Conservation (phyloP, 2,329 filamentous ascomycete species). For the Rutstroemia sp. region DNA sequence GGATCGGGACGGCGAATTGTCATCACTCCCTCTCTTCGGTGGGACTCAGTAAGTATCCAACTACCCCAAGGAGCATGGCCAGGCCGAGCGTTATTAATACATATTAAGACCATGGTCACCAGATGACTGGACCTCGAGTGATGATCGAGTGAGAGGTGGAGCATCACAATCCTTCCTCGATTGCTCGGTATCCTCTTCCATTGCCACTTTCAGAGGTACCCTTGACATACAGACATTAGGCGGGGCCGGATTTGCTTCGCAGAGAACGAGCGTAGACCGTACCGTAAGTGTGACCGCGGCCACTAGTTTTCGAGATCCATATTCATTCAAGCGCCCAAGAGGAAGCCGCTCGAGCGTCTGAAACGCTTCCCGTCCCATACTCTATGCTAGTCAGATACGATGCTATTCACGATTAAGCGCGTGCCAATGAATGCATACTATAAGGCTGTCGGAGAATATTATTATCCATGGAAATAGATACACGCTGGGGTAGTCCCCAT, state of each 20-base stretch:
- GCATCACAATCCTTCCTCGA: constrained; percentile 49
- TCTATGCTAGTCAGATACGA: neutral
- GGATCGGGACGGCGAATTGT: neutral
- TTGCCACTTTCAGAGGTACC: constrained; percentile 54
- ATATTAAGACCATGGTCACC: constrained; percentile 48
- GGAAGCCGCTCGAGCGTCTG: too few species aligned
- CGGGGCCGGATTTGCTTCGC: constrained; percentile 76
- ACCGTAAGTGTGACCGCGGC: constrained; percentile 10
- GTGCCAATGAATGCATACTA: neutral
- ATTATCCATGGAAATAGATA: neutral
- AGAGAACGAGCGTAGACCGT: constrained; percentile 54
- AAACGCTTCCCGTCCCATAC: too few species aligned
- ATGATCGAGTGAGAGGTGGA: constrained; percentile 73
- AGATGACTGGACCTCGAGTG: constrained; percentile 58
- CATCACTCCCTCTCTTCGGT: constrained; percentile 17
- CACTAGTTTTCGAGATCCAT: too few species aligned
- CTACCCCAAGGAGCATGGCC: neutral
- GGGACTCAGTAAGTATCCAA: constrained; percentile 20
- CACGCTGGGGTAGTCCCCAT: neutral
- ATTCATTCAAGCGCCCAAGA: neutral
- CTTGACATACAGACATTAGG: constrained; percentile 70
- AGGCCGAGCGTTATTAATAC: neutral
- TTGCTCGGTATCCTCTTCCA: constrained; percentile 23
- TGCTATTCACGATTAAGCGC: neutral
- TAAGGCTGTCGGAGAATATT: neutral